A percentile compares a stretch with the other conserved stretches of the same genome.
Evolutionary conservation across 2,329 filamentous ascomycete species (phyloP).

Genomic region (Metarhizium anisopliae): DNA sequence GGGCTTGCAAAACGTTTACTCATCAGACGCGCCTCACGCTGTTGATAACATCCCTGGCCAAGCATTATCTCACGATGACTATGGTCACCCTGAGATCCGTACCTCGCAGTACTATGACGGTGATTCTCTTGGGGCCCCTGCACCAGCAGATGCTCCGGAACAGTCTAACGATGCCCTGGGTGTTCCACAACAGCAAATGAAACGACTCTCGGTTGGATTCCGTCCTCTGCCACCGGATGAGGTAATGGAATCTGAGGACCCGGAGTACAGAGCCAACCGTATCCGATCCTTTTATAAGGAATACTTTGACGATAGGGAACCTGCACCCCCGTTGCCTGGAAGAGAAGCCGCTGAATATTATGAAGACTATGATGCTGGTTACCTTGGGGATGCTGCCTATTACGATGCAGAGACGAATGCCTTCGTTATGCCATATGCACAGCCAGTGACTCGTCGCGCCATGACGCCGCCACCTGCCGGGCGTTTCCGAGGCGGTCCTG

Average conservation of each 20-base stretch:
- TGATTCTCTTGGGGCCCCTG: constrained; percentile 25
- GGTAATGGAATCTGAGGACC: constrained; percentile 70
- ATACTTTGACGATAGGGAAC: constrained; percentile 81
- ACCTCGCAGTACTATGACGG: constrained; percentile 26
- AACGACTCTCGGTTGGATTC: constrained; percentile 60
- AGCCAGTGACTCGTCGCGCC: constrained; percentile 78
- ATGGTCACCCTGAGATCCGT: constrained; percentile 16
- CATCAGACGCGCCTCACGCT: constrained; percentile 13
- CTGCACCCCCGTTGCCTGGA: constrained; percentile 30
- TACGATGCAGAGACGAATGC: constrained; percentile 60
- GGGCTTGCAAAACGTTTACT: constrained; percentile 22
- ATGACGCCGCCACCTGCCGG: constrained; percentile 84
- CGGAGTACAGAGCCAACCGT: constrained; percentile 87
- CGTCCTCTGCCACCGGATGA: constrained; percentile 84
- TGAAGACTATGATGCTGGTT: constrained; percentile 66
- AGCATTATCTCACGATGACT: constrained; percentile 7
- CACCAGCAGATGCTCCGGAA: constrained; percentile 14
- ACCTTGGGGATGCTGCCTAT: constrained; percentile 57
- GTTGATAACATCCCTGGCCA: constrained; percentile 2
- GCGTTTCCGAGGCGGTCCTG: constrained; percentile 30
- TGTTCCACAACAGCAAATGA: constrained; percentile 45
- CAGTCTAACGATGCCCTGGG: constrained; percentile 31
- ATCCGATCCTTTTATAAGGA: constrained; percentile 99
- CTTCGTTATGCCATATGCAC: constrained; percentile 74
- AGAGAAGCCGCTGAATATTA: constrained; percentile 43